Evolutionary conservation across 2,329 filamentous ascomycete genomes (phyloP).

Genomic region (Sclerotiophoma versabilis): DNA sequence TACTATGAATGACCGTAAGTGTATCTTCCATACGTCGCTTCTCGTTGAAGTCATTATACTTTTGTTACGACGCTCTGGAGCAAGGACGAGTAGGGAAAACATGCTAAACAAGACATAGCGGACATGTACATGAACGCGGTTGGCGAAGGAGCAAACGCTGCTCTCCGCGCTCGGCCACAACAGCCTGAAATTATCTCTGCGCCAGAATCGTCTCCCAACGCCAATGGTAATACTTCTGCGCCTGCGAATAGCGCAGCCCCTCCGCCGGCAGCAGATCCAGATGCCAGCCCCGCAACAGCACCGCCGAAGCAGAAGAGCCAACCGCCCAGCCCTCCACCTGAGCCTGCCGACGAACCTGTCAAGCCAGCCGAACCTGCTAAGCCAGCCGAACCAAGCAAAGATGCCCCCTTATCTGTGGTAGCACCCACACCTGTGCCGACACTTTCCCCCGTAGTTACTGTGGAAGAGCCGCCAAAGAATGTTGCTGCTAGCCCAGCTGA

Average conservation of each 20-base stretch:
- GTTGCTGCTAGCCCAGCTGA: not conserved
- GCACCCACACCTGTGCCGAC: not conserved
- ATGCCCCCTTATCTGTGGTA: too few relatives aligned
- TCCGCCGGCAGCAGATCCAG: slow-evolving; percentile 21
- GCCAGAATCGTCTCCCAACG: not conserved
- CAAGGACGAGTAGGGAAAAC: too few relatives aligned
- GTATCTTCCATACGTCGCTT: not conserved
- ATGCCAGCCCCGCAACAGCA: slow-evolving; percentile 27
- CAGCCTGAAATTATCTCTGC: slow-evolving; percentile 10
- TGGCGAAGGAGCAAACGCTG: slow-evolving; percentile 17
- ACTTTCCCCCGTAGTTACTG: slow-evolving; percentile 3
- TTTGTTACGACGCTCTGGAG: too few relatives aligned
- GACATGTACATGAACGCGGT: slow-evolving; percentile 24
- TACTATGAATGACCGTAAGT: slow-evolving; percentile 32
- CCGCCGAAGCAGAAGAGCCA: slow-evolving; percentile 21
- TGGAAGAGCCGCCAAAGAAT: slow-evolving; percentile 2
- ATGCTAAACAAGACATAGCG: not conserved
- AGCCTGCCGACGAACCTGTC: not conserved
- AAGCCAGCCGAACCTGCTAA: not conserved
- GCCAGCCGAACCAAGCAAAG: too few relatives aligned
- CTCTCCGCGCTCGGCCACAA: slow-evolving; percentile 10
- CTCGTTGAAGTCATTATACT: too few relatives aligned
- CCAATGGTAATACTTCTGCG: slow-evolving; percentile 17
- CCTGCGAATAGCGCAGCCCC: slow-evolving; percentile 17
- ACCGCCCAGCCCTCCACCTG: slow-evolving; percentile 3